phyloP scores from a whole-genome alignment of 257 asterid species.

The Coffea canephora region DNA sequence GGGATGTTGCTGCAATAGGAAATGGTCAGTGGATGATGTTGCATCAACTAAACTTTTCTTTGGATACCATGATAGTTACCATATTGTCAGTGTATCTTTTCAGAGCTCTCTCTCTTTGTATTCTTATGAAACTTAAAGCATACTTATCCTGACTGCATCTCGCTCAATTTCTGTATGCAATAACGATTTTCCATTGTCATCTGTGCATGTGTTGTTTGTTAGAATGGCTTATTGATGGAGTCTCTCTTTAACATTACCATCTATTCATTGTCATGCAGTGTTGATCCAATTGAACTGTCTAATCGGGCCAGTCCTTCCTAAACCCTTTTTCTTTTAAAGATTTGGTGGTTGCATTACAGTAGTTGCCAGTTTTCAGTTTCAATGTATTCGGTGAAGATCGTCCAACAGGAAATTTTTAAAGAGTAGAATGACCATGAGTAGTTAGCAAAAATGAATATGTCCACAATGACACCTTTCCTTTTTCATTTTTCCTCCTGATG shows the following conservation, averaged over 20 bases:
- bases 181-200: neutral
- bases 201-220: neutral
- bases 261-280: no score
- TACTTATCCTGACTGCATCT: neutral
- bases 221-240: neutral
- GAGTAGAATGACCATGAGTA: neutral
- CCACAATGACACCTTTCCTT: neutral
- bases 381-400: neutral
- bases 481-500: neutral
- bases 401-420: no score
- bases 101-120: neutral
- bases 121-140: neutral
- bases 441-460: no score
- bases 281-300: no score
- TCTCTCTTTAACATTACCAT: no score
- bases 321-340: no score
- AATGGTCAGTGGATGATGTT: conserved; percentile 58
- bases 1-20: conserved; percentile 91
- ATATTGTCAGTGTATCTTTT: no score
- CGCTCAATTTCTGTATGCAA: neutral
- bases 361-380: neutral
- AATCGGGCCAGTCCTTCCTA: neutral
- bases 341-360: neutral
- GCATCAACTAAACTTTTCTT: neutral
- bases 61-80: neutral